Evolutionary conservation across 2,329 filamentous ascomycete species (phyloP), one percentile per base, ranked within the genome.

Genomic region (Coniella vitis): DNA sequence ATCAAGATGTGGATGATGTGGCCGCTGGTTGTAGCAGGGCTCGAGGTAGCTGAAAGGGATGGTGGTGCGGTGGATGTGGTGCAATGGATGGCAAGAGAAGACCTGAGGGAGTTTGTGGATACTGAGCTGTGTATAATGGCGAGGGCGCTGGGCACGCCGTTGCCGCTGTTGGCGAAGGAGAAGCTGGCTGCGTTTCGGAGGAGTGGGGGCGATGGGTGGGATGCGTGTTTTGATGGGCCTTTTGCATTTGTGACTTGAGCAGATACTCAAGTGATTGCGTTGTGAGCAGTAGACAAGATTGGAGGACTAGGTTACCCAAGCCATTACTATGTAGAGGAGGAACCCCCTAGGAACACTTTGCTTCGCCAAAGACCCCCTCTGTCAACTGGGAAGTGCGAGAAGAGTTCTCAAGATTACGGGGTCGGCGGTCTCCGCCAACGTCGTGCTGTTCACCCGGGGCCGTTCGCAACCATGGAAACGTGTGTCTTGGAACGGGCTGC

Each of bases 201-300:
- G 3, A 64, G 61, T 0, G 59, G 60, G 0, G 39, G 56, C 45
- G 60, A 54, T 3, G 14, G 46, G 3, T 70, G 67, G 66, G 66
- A 69, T 56, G 55, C 51, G 32, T 70, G 68, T 52, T 70, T 69
- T 41, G 64, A 68, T 39, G 55, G 51, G 38, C 60, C 62, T 21
- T 65, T 65, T 40, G 55, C 55, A 3, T 62, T 66, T 42, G 49
- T 56, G 10, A 51, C 46, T 9, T 45, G 34, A 45, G 13, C 13
- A 12, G 13, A 10, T 31, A n/a, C n/a, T n/a, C n/a, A n/a, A n/a
- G n/a, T n/a, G n/a, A n/a, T n/a, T n/a, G n/a, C n/a, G n/a, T n/a
- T n/a, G n/a, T n/a, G n/a, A n/a, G n/a, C n/a, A n/a, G n/a, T n/a
- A n/a, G n/a, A n/a, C n/a, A n/a, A n/a, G n/a, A n/a, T n/a, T n/a